Evolutionary conservation across 345 rosid species (phyloP), one percentile per base, ranked within the genome.

Genomic region (Syzygium oleosum): DNA sequence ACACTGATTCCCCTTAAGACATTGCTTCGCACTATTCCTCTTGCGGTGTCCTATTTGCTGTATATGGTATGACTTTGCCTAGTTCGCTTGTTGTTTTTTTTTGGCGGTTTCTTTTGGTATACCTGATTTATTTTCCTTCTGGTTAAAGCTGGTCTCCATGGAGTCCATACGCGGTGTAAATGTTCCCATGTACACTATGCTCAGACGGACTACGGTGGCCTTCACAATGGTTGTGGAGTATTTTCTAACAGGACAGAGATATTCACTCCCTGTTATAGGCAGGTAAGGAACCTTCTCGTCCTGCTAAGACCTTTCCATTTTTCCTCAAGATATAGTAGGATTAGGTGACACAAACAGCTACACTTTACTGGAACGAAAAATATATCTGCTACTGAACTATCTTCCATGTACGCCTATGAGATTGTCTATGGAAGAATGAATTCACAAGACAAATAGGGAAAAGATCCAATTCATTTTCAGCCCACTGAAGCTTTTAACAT

Each of bases 101-200:
- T 58, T 4, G 11, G 0, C 7, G 84, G 54, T 73, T 19, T 73
- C 27, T 38, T 73, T 19, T 79, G 59, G 49, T 29, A 85, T 84
- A 79, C 83, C 41, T 68, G 27, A 29, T 5, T 89, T 84, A 77
- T 86, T 56, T 68, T 88, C 10, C 90, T 91, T 91, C 90, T 91
- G 88, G 87, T 88, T 92, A 89, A 95, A 97, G 98, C 93, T 98
- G 92, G 98, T 92, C 78, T 91, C 97, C 15, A 95, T 98, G 97
- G 99, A 96, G 91, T 93, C 99, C 90, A 91, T 98, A 55, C 98
- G 99, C 59, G 99, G 99, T 85, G 99, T 98, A 78, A 98, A 97
- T 93, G 98, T 98, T 90, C 99, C 99, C 84, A 97, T 98, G 99
- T 98, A 98, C 90, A 98, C 99, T 84, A 96, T 99, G 14, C 97